These are phyloP conservation scores for Lipomyces yamanashiensis DNA, from an alignment of 805 yeast species.

Conservation along the genomic window DNA sequence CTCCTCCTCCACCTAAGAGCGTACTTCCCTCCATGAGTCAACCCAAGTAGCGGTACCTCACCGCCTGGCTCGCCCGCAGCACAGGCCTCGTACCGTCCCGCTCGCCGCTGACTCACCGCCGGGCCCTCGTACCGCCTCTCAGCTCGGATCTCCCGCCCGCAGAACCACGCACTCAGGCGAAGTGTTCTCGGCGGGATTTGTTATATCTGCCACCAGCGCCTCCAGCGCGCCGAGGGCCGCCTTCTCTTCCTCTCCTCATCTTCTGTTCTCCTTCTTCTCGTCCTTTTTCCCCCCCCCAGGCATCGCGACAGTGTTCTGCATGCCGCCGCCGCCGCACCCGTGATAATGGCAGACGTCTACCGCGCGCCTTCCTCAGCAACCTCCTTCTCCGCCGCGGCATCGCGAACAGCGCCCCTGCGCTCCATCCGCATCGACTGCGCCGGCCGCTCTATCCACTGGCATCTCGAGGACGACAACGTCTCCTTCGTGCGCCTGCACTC, in stretches of 20 bases:
- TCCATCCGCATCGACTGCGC: constrained; percentile 26
- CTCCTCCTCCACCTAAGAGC: too few relatives aligned
- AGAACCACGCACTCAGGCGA: background rate
- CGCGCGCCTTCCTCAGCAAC: constrained; percentile 2
- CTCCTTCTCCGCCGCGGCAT: constrained; percentile 6
- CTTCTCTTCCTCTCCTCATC: too few relatives aligned
- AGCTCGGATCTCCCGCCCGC: constrained; percentile 12
- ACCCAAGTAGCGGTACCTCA: background rate
- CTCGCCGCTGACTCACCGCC: constrained; percentile 7
- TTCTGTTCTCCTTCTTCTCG: too few relatives aligned
- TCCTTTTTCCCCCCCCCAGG: background rate
- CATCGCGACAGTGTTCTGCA: background rate
- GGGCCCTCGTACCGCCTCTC: constrained; percentile 11
- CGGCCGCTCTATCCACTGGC: constrained; percentile 26
- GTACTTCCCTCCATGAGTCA: too few relatives aligned
- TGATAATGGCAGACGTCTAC: constrained; percentile 9
- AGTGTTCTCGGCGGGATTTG: background rate
- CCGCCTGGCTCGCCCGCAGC: constrained; percentile 13
- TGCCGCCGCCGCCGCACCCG: background rate
- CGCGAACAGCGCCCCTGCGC: constrained; percentile 3
- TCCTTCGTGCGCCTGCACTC: constrained; percentile 20
- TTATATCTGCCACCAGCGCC: background rate
- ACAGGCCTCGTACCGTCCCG: constrained; percentile 15
- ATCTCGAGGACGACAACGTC: constrained; percentile 23
- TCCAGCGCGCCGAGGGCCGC: too few relatives aligned